A percentile compares a stretch with the other conserved stretches of the same genome.
phyloP scores from a whole-genome alignment of 2,329 filamentous ascomycete genomes.

The Botrytis pseudocinerea region DNA sequence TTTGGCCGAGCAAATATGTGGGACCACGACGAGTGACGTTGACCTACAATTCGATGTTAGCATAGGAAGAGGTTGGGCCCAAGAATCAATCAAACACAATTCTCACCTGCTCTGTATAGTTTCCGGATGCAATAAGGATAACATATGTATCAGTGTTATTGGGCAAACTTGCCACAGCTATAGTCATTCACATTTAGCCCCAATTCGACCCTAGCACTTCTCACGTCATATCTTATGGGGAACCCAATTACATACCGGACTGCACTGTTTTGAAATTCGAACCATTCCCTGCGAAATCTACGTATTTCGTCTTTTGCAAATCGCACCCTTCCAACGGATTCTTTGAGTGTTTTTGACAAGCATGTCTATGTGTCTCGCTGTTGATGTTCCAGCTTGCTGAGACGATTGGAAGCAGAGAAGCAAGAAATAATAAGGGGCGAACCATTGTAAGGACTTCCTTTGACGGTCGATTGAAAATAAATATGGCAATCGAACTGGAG shows the following conservation, averaged over 20 bases:
- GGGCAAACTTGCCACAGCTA: conserved; percentile 35
- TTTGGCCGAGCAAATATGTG: conserved; percentile 60
- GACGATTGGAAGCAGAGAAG: conserved; percentile 22
- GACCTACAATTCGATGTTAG: conserved; percentile 50
- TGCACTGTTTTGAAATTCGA: conserved; percentile 35
- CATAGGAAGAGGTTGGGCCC: background rate
- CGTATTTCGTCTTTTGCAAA: conserved; percentile 30
- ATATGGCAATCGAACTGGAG: background rate
- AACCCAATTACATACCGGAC: conserved; percentile 29
- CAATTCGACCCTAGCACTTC: background rate
- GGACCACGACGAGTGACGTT: conserved; percentile 64
- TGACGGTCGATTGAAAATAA: background rate
- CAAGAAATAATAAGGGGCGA: background rate
- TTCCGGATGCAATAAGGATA: conserved; percentile 61
- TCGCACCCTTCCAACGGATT: conserved; percentile 37
- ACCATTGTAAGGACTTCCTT: conserved; percentile 5
- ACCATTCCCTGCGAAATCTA: conserved; percentile 25
- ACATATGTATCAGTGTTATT: conserved; percentile 44
- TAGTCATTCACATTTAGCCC: conserved; percentile 20
- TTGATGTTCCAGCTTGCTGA: conserved; percentile 34
- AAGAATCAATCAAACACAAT: background rate
- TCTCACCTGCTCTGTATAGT: conserved; percentile 53
- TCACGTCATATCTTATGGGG: background rate
- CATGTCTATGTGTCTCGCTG: conserved; percentile 30
- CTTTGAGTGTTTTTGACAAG: conserved; percentile 29